phyloP scores from a whole-genome alignment of 805 yeast species.

The Cyberlindnera veronae region DNA sequence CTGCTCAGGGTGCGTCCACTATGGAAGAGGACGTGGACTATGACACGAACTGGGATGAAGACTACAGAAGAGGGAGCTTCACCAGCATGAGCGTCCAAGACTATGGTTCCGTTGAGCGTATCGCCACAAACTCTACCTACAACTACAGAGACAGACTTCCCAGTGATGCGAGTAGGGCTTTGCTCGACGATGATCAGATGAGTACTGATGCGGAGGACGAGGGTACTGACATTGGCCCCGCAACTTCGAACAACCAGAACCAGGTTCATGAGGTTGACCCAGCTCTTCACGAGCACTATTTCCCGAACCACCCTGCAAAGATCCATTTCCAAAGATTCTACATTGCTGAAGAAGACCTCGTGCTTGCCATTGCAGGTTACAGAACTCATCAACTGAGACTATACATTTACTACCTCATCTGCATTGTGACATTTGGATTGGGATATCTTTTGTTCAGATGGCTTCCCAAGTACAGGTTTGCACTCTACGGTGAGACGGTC shows the following conservation, averaged over 20 bases:
- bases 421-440: slow-evolving; percentile 63
- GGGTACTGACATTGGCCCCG: slow-evolving; percentile 29
- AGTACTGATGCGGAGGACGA: slow-evolving; percentile 34
- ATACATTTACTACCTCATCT: slow-evolving; percentile 48
- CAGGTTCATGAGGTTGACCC: slow-evolving; percentile 26
- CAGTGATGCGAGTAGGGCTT: slow-evolving; percentile 32
- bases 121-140: slow-evolving; percentile 31
- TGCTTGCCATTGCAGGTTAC: slow-evolving; percentile 93
- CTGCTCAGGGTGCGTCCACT: slow-evolving; percentile 86
- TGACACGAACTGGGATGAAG: slow-evolving; percentile 73
- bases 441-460: slow-evolving; percentile 75
- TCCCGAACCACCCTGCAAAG: slow-evolving; percentile 39
- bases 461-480: slow-evolving; percentile 76
- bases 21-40: slow-evolving; percentile 64
- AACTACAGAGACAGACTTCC: slow-evolving; percentile 37
- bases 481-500: slow-evolving; percentile 57
- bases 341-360: slow-evolving; percentile 92
- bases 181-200: slow-evolving; percentile 26
- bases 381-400: slow-evolving; percentile 45
- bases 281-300: slow-evolving; percentile 41
- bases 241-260: slow-evolving; percentile 20
- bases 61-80: slow-evolving; percentile 35
- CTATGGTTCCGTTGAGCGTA: slow-evolving; percentile 23
- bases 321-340: slow-evolving; percentile 75
- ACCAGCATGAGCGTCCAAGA: slow-evolving; percentile 26